Conservation (phyloP, 2,329 filamentous ascomycete genomes). For the Apiospora phragmitis region DNA sequence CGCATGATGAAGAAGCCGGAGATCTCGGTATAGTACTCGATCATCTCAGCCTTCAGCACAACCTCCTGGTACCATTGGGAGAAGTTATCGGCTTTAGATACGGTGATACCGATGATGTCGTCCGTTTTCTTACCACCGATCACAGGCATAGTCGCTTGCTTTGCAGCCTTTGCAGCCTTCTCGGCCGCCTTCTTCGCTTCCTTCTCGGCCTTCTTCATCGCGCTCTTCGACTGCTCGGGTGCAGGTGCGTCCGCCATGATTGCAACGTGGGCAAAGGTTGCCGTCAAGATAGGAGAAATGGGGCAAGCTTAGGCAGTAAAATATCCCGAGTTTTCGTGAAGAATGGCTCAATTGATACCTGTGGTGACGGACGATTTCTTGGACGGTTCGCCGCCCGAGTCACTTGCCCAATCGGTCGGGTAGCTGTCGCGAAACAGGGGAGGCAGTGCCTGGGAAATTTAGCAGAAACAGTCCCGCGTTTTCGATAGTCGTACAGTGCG, state of each 20-base stretch:
- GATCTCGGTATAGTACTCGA: slow-evolving; percentile 87
- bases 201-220: slow-evolving; percentile 67
- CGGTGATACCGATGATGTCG: slow-evolving; percentile 84
- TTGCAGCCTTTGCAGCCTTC: slow-evolving; percentile 63
- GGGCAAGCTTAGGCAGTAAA: not conserved
- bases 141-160: slow-evolving; percentile 52
- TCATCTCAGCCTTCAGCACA: slow-evolving; percentile 93
- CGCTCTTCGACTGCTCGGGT: slow-evolving; percentile 57
- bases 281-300: not conserved
- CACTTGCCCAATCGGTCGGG: slow-evolving; percentile 5
- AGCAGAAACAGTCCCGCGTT: slow-evolving; percentile 1
- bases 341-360: not conserved
- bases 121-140: slow-evolving; percentile 47
- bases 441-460: slow-evolving; percentile 4
- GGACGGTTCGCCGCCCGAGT: not conserved
- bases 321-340: not conserved
- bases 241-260: slow-evolving; percentile 9
- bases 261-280: not conserved
- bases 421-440: slow-evolving; percentile 4
- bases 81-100: slow-evolving; percentile 83
- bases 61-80: slow-evolving; percentile 97
- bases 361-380: not conserved
- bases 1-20: slow-evolving; percentile 96
- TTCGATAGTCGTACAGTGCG: not conserved
- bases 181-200: slow-evolving; percentile 60